Evolutionary conservation across 2,329 filamentous ascomycete species (phyloP).

Genomic region (Periglandula ipomoeae): DNA sequence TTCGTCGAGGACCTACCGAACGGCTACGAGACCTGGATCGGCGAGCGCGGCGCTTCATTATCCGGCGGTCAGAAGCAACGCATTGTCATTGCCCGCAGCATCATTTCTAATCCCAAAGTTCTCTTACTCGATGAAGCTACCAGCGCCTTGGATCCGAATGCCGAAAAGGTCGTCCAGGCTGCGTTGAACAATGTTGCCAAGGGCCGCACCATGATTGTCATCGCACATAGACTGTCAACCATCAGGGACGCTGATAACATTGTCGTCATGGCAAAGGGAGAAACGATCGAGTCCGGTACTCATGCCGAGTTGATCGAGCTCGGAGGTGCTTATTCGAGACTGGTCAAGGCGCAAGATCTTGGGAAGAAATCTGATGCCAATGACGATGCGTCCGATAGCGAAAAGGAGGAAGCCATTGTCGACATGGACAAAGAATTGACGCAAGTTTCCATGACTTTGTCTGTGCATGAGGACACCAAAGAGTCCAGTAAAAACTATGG

Average conservation of each 20-base stretch:
- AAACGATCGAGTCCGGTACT: constrained; percentile 51
- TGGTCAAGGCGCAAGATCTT: constrained; percentile 38
- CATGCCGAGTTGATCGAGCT: constrained; percentile 46
- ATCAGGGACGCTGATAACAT: constrained; percentile 56
- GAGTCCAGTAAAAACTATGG: constrained; percentile 14
- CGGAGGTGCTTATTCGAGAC: constrained; percentile 38
- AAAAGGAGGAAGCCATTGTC: constrained; percentile 3
- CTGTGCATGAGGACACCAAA: no score
- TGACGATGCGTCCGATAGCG: no score
- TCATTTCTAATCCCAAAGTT: constrained; percentile 54
- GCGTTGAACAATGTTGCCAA: constrained; percentile 45
- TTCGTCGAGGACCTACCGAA: constrained; percentile 41
- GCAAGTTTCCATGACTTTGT: no score
- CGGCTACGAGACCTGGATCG: constrained; percentile 53
- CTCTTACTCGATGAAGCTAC: constrained; percentile 63
- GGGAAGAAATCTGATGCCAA: no score
- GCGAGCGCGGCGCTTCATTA: constrained; percentile 55
- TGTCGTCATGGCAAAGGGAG: constrained; percentile 51
- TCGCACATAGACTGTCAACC: constrained; percentile 52
- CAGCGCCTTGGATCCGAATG: constrained; percentile 40
- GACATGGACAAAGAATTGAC: constrained; percentile 12
- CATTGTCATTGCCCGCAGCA: constrained; percentile 56
- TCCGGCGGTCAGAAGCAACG: constrained; percentile 61
- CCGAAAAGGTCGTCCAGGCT: constrained; percentile 43
- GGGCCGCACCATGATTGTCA: constrained; percentile 55